phyloP scores from a whole-genome alignment of 768 basidiomycete genomes.

The Pseudohyphozyma bogoriensis region DNA sequence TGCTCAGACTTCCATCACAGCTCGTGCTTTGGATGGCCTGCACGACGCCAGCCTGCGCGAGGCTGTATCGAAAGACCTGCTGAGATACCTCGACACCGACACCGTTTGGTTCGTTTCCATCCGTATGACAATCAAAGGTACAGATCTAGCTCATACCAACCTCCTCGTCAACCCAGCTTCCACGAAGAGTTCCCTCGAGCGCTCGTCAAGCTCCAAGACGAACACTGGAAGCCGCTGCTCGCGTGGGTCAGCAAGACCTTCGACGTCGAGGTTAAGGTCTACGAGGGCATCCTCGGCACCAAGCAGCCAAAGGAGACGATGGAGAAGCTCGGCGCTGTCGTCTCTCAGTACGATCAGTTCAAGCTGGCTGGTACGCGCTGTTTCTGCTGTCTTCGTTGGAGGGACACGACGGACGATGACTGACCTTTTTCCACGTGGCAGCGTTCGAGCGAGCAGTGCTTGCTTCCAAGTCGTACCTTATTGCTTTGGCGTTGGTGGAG shows the following conservation, averaged over 20 bases:
- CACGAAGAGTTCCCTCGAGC: constrained; percentile 58
- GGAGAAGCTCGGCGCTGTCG: constrained; percentile 48
- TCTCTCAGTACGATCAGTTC: constrained; percentile 65
- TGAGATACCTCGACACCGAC: constrained; percentile 87
- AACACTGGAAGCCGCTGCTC: constrained; percentile 81
- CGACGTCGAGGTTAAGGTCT: constrained; percentile 55
- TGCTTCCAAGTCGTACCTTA: constrained; percentile 79
- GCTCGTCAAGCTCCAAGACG: constrained; percentile 63
- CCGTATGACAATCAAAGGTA: background rate
- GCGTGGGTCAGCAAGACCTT: constrained; percentile 64
- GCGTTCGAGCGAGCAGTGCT: constrained; percentile 87
- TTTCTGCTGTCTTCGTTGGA: background rate
- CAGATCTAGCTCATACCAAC: background rate
- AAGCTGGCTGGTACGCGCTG: constrained; percentile 67
- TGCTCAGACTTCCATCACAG: constrained; percentile 71
- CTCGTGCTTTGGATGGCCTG: constrained; percentile 79
- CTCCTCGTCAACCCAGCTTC: constrained; percentile 55
- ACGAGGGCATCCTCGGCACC: constrained; percentile 60
- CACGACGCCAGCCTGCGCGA: constrained; percentile 48
- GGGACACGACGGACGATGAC: background rate
- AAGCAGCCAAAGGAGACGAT: constrained; percentile 62
- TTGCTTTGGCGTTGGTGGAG: constrained; percentile 71
- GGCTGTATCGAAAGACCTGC: constrained; percentile 57
- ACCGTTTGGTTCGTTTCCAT: constrained; percentile 60
- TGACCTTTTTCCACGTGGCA: constrained; percentile 34